Conservation (phyloP, 2,329 filamentous ascomycete genomes). For the Diaporthe aspalathi region DNA sequence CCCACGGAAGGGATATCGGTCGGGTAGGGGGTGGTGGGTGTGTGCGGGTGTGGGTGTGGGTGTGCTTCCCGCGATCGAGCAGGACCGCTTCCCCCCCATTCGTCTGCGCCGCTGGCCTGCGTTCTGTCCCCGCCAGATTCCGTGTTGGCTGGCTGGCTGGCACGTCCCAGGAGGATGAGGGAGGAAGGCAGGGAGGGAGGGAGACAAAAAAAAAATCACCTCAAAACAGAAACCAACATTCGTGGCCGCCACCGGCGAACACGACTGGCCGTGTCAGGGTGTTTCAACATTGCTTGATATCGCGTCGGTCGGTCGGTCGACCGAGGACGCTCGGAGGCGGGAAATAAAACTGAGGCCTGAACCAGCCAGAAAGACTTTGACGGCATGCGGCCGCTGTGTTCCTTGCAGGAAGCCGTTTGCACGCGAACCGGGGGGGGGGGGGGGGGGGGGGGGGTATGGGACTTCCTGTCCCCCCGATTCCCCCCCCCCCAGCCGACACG, state of each 20-base stretch:
- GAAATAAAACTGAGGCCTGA: too few relatives aligned
- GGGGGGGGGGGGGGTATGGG: background rate
- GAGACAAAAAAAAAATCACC: too few relatives aligned
- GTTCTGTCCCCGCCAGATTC: background rate
- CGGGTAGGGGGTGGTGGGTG: too few relatives aligned
- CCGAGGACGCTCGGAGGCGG: background rate
- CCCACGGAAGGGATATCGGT: background rate
- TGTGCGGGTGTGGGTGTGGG: background rate
- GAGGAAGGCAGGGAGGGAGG: too few relatives aligned
- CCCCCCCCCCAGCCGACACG: background rate
- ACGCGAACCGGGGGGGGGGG: background rate
- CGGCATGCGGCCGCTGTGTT: background rate
- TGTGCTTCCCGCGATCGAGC: background rate
- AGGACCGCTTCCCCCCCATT: background rate
- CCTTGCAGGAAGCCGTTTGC: background rate
- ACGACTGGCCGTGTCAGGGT: background rate
- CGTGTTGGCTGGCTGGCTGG: conserved; percentile 1
- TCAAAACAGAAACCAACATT: background rate
- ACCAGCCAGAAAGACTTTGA: too few relatives aligned
- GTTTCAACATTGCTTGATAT: conserved; percentile 6
- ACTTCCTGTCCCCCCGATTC: background rate
- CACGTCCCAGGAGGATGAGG: background rate
- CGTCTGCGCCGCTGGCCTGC: background rate
- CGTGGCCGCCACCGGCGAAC: background rate
- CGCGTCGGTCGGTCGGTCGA: too few relatives aligned